Evolutionary conservation across 176 grass and related monocot genomes (phyloP), one percentile per base, ranked within the genome.

Genomic region (Zea mays): DNA sequence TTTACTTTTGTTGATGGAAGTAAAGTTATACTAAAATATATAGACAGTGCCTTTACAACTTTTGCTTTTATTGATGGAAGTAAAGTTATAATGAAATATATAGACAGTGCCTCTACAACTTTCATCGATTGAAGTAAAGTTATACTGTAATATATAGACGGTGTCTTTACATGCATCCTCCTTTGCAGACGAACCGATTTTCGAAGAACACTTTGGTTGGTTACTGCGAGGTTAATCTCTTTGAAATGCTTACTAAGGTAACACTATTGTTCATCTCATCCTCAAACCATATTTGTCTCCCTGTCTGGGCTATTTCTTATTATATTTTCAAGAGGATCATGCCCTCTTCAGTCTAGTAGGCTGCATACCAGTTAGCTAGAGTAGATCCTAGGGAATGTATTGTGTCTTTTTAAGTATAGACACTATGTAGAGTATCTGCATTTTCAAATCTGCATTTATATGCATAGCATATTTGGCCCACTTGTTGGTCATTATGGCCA

Each of bases 141-240:
- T 15, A 71, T 70, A 75, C 34, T 27, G 58, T 38, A 45, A 44
- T 37, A 39, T 60, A 33, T 71, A 5, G 17, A n/a, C 40, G 43
- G 17, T 80, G 68, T 2, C 34, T 8, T 84, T 77, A 77, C 73
- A 73, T 85, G n/a, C 75, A 60, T 67, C 65, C 4, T 35, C 12
- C 21, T 34, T 34, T 76, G 60, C 81, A 99, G 96, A 92, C 90
- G 57, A 99, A 99, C 44, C 81, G 84, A 44, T 99, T 99, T 55
- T 92, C 92, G 8, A 99, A 87, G 81, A 99, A 82, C 81, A 99
- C 87, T 83, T 81, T 99, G 74, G 87, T 99, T 87, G 96, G 96
- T 74, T 99, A 95, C 72, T 99, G 96, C 59, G 92, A 99, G 74
- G 88, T 99, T 75, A 84, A 99, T 89, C 83, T 99, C 75, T 90